Conservation (phyloP, 169 alveolate species). For the Besnoitia besnoiti region DNA sequence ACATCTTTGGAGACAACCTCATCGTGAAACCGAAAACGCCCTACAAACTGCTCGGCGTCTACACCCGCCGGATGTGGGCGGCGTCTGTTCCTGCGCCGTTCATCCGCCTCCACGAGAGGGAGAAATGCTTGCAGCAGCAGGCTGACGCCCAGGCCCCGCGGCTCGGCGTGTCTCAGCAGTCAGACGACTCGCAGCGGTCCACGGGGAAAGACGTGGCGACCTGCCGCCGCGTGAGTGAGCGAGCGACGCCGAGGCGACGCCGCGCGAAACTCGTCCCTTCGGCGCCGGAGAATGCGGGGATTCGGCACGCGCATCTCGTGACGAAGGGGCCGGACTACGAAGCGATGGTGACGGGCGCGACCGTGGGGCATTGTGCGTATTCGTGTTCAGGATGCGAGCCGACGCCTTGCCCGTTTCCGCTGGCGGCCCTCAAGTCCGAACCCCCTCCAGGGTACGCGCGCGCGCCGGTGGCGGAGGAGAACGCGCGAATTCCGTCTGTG, state of each 20-base stretch:
- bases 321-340: too few relatives aligned
- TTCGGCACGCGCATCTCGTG: too few relatives aligned
- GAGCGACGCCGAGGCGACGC: background rate
- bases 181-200: background rate
- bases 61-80: slow-evolving; percentile 27
- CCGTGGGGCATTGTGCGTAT: background rate
- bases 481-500: slow-evolving; percentile 5
- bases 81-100: background rate
- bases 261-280: too few relatives aligned
- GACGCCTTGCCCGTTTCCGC: background rate
- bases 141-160: too few relatives aligned
- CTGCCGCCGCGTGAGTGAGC: background rate
- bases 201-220: background rate
- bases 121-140: too few relatives aligned
- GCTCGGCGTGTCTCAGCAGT: too few relatives aligned
- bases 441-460: slow-evolving; percentile 25
- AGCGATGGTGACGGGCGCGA: background rate
- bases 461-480: background rate
- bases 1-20: background rate
- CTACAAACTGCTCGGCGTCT: background rate
- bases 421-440: background rate
- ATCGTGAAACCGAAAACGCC: background rate
- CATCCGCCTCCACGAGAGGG: background rate
- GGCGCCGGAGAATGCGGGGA: too few relatives aligned
- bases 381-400: background rate